Evolutionary conservation across 23 red algal species (phyloP).

Genomic region (Agarophyton chilense): DNA sequence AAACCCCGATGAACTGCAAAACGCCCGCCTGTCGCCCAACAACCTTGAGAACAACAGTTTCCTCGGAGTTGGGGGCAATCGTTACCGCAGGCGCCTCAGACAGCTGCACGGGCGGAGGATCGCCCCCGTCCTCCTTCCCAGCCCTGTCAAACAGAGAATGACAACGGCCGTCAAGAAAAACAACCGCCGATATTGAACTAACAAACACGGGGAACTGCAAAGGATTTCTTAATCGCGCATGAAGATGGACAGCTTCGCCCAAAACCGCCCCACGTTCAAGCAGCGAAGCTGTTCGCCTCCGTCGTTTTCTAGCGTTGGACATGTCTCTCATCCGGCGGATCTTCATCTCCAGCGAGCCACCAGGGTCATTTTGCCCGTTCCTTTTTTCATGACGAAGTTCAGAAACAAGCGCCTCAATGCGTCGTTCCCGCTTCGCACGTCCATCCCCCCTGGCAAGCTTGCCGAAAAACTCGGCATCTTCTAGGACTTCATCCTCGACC

Average conservation of each 20-base stretch:
- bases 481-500: constrained; percentile 64
- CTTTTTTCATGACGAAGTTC: constrained; percentile 50
- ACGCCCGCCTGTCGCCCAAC: constrained; percentile 23
- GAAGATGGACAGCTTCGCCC: constrained; percentile 34
- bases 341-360: constrained; percentile 70
- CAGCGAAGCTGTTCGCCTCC: constrained; percentile 33
- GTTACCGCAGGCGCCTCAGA: neutral
- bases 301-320: constrained; percentile 4
- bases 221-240: constrained; percentile 34
- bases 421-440: constrained; percentile 35
- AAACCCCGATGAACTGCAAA: constrained; percentile 44
- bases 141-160: constrained; percentile 12
- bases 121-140: neutral
- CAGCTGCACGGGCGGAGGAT: constrained; percentile 24
- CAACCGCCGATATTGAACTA: constrained; percentile 31
- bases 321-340: constrained; percentile 60
- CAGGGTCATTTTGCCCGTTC: constrained; percentile 35
- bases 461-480: constrained; percentile 49
- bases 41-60: constrained; percentile 20
- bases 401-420: constrained; percentile 57
- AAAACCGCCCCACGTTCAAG: constrained; percentile 66
- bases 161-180: constrained; percentile 36
- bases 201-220: constrained; percentile 68
- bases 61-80: neutral
- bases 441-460: neutral